Conservation (phyloP, 768 basidiomycete genomes). For the Saitozyma sp. region DNA sequence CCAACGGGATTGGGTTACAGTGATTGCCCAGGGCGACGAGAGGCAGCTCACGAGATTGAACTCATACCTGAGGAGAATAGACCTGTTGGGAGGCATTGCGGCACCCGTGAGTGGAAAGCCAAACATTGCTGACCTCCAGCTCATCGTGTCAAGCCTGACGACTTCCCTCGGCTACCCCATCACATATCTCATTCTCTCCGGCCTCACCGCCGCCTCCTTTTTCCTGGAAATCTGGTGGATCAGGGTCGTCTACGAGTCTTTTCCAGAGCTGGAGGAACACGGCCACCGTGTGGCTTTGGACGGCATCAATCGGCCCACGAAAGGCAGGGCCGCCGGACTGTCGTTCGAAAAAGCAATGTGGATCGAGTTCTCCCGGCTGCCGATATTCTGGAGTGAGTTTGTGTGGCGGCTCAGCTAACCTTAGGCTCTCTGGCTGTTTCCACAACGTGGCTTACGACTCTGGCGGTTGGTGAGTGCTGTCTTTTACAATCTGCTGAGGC, state of each 20-base stretch:
- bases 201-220: conserved; percentile 22
- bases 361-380: conserved; percentile 45
- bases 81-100: conserved; percentile 40
- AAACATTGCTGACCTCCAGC: conserved; percentile 17
- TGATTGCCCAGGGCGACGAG: conserved; percentile 32
- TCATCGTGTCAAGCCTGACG: conserved; percentile 47
- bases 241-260: conserved; percentile 39
- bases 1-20: conserved; percentile 50
- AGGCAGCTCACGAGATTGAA: conserved; percentile 41
- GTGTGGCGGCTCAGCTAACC: conserved; percentile 11
- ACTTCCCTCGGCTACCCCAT: conserved; percentile 29
- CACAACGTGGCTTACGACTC: conserved; percentile 43
- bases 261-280: conserved; percentile 19
- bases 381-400: conserved; percentile 47
- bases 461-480: conserved; percentile 38
- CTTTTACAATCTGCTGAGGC: neutral
- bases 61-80: conserved; percentile 44
- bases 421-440: conserved; percentile 43
- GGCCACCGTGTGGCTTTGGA: too few relatives aligned
- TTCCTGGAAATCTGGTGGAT: conserved; percentile 45
- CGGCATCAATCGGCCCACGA: too few relatives aligned
- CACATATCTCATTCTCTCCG: conserved; percentile 26
- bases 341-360: conserved; percentile 23
- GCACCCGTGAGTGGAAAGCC: conserved; percentile 29
- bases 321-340: too few relatives aligned